phyloP scores from a whole-genome alignment of 1,284 basidiomycete genomes.

The Ceratobasidium sp. region DNA sequence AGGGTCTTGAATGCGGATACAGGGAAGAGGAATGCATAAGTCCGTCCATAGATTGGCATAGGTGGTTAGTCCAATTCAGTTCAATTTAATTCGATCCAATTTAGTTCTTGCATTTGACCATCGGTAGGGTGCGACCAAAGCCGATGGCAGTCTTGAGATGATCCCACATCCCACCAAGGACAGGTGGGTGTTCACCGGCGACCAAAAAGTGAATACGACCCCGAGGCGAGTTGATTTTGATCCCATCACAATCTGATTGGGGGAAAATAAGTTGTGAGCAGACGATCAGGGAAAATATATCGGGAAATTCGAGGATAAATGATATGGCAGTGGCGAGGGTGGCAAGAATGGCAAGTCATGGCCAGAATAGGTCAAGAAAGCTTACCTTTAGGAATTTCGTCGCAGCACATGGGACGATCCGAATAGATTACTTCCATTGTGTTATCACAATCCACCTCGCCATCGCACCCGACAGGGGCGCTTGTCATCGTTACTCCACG shows the following conservation, averaged over 20 bases:
- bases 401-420: constrained; percentile 22
- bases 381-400: constrained; percentile 37
- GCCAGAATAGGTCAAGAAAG: neutral
- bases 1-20: too few relatives aligned
- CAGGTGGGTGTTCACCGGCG: constrained; percentile 27
- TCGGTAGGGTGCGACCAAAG: constrained; percentile 27
- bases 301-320: neutral
- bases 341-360: constrained; percentile 2
- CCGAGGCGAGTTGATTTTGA: constrained; percentile 22
- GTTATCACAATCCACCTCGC: constrained; percentile 34
- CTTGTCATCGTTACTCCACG: constrained; percentile 35
- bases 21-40: too few relatives aligned
- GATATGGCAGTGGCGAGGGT: neutral
- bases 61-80: constrained; percentile 5
- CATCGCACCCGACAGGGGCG: constrained; percentile 27
- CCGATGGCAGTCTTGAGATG: constrained; percentile 37
- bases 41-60: constrained; percentile 11
- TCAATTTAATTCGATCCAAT: neutral
- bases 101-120: constrained; percentile 37
- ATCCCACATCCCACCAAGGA: constrained; percentile 29
- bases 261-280: neutral
- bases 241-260: constrained; percentile 32
- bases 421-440: constrained; percentile 38
- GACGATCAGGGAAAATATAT: neutral
- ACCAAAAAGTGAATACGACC: constrained; percentile 36